Percentiles rank a stretch among this genome's conserved stretches.
Conservation (phyloP, 176 grass and related monocot genomes). For the Zizania latifolia region DNA sequence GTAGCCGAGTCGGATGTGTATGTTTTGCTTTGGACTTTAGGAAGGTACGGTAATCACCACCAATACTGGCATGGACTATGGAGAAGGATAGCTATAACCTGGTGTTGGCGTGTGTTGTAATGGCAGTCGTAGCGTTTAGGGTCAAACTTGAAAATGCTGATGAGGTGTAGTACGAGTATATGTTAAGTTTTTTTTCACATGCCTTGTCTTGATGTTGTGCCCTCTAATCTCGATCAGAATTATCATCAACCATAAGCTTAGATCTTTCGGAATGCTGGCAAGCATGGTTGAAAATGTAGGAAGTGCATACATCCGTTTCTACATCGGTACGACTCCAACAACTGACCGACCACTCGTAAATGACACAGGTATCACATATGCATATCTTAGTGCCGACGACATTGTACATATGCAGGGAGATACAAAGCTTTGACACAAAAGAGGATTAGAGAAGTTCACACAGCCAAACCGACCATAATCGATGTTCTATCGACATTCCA, state of each 20-base stretch:
- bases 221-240: background rate
- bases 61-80: constrained; percentile 4
- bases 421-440: constrained; percentile 22
- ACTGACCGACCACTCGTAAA: no score
- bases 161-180: no score
- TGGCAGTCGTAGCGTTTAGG: background rate
- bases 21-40: no score
- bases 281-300: background rate
- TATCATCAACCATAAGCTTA: background rate
- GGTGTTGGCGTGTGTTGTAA: constrained; percentile 20
- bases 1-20: no score
- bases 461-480: constrained; percentile 11
- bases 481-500: constrained; percentile 32
- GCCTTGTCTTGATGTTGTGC: background rate
- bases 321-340: background rate
- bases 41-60: background rate
- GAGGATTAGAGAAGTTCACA: background rate
- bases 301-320: background rate
- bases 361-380: no score
- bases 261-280: background rate
- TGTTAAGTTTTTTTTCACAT: constrained; percentile 21
- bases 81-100: constrained; percentile 31
- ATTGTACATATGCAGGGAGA: no score
- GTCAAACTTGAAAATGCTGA: no score
- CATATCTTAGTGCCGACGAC: no score